Conservation (phyloP, 2,329 filamentous ascomycete species). For the Penicillium rolfsii region DNA sequence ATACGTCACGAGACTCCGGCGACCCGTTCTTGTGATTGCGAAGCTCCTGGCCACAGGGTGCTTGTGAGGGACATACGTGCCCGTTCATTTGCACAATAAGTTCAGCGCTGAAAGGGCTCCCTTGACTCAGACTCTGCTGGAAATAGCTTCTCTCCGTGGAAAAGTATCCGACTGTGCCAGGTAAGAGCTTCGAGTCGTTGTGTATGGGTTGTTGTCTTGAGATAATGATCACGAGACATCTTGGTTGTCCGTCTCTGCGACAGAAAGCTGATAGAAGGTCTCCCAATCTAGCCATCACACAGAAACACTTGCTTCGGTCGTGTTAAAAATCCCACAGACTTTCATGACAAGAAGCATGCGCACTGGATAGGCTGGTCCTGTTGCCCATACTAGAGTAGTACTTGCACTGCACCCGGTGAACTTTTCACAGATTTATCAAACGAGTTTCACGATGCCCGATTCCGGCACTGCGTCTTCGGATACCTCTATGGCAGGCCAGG, state of each 20-base stretch:
- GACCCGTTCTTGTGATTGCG: not conserved
- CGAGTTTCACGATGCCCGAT: constrained; percentile 10
- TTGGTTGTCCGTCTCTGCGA: not conserved
- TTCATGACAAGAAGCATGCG: not conserved
- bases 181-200: not conserved
- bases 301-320: not conserved
- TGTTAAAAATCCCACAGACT: not conserved
- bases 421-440: not conserved
- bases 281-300: not conserved
- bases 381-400: constrained; percentile 4
- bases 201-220: not conserved
- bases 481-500: constrained; percentile 1
- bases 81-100: not conserved
- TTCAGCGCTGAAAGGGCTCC: not conserved
- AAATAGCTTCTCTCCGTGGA: no score
- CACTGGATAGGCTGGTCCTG: constrained; percentile 3
- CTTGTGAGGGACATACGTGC: not conserved
- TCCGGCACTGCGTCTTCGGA: constrained; percentile 16
- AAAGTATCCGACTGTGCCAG: not conserved
- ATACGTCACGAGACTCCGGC: not conserved
- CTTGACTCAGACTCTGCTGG: not conserved
- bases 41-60: not conserved
- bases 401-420: not conserved
- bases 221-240: not conserved
- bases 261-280: not conserved